Evolutionary conservation across 2,329 filamentous ascomycete species (phyloP).

Genomic region (Chaetomiaceae sp.): DNA sequence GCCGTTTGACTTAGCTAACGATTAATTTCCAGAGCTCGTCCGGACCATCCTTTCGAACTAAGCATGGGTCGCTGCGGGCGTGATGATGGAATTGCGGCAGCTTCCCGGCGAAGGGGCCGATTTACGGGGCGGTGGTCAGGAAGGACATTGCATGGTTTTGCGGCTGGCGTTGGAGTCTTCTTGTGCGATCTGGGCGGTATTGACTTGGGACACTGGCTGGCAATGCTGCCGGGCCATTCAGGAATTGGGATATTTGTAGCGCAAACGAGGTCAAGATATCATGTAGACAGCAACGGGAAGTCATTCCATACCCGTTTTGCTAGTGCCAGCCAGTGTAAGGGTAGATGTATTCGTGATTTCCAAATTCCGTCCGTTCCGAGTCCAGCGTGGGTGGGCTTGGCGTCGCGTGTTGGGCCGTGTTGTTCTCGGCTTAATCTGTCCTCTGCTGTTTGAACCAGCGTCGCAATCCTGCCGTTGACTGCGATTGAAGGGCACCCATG

Average conservation of each 20-base stretch:
- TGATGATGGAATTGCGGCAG: neutral
- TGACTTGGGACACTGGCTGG: constrained; percentile 19
- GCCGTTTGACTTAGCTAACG: constrained; percentile 1
- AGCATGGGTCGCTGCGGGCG: neutral
- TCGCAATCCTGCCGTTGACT: too few species aligned
- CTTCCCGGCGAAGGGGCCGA: constrained; percentile 14
- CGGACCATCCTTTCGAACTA: constrained; percentile 83
- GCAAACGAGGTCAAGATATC: constrained; percentile 4
- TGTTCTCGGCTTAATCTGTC: too few species aligned
- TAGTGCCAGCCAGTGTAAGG: neutral
- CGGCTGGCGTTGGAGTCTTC: constrained; percentile 25
- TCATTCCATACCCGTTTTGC: neutral
- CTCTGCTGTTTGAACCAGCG: too few species aligned
- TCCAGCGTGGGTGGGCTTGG: too few species aligned
- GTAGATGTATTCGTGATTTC: neutral
- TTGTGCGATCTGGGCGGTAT: constrained; percentile 21
- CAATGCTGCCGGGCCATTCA: constrained; percentile 14
- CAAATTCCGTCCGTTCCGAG: too few species aligned
- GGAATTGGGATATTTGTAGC: constrained; percentile 15
- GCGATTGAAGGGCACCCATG: too few species aligned
- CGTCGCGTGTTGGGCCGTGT: too few species aligned
- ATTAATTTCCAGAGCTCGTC: constrained; percentile 64
- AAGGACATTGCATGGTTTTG: constrained; percentile 21
- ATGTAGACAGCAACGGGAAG: constrained; percentile 9
- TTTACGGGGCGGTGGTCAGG: constrained; percentile 6